A percentile compares a stretch with the other conserved stretches of the same genome.
Evolutionary conservation across 2,329 filamentous ascomycete genomes (phyloP).

Genomic region (Xylariaceae sp.): DNA sequence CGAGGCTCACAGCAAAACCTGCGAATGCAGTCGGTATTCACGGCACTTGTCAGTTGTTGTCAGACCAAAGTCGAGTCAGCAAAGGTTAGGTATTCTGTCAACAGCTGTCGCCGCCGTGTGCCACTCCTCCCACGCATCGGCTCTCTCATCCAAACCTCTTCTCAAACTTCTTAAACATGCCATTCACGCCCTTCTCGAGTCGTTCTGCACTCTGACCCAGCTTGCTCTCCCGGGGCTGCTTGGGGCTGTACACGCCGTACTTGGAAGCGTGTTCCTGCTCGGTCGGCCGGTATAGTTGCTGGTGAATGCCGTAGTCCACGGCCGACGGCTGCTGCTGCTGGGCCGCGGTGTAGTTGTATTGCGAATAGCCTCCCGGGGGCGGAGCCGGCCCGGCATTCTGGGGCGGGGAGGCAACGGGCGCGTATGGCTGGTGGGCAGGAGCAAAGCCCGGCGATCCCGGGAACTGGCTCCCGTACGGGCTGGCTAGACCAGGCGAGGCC

Average conservation of each 20-base stretch:
- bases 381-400: conserved; percentile 31
- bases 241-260: conserved; percentile 30
- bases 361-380: conserved; percentile 48
- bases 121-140: too few relatives aligned
- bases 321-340: conserved; percentile 6
- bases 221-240: conserved; percentile 37
- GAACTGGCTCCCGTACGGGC: conserved; percentile 38
- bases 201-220: conserved; percentile 59
- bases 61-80: too few relatives aligned
- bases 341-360: conserved; percentile 36
- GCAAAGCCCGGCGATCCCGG: conserved; percentile 37
- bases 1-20: too few relatives aligned
- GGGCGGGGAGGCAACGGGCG: conserved; percentile 22
- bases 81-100: too few relatives aligned
- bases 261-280: conserved; percentile 46
- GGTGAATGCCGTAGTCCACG: conserved; percentile 53
- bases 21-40: too few relatives aligned
- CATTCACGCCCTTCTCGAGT: conserved; percentile 62
- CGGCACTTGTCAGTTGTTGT: too few relatives aligned
- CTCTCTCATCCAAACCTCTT: conserved; percentile 61
- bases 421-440: conserved; percentile 21
- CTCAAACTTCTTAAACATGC: conserved; percentile 71
- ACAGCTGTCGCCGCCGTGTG: too few relatives aligned
- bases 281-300: conserved; percentile 62
- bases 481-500: conserved; percentile 32